phyloP scores from a whole-genome alignment of 345 rosid species.

The Turritis glabra region DNA sequence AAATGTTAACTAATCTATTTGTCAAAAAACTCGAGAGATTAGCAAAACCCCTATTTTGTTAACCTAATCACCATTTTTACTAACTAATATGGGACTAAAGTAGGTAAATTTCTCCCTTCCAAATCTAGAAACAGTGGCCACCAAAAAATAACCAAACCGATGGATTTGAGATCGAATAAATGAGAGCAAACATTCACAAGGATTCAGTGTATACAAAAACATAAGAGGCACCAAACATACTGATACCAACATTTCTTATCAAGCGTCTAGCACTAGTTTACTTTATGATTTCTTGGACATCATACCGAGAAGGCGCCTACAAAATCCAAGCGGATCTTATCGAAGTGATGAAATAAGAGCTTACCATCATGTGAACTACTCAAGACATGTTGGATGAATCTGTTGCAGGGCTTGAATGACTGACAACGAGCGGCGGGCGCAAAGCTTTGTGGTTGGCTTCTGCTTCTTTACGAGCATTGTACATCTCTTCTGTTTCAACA shows the following conservation, averaged over 20 bases:
- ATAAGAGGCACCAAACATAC: slow-evolving; percentile 1
- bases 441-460: slow-evolving; percentile 55
- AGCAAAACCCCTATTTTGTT: not conserved
- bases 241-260: not conserved
- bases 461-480: slow-evolving; percentile 68
- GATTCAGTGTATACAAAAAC: slow-evolving; percentile 15
- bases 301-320: not conserved
- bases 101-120: not conserved
- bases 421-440: slow-evolving; percentile 59
- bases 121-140: slow-evolving; percentile 1
- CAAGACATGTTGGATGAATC: slow-evolving; percentile 44
- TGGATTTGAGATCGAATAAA: not conserved
- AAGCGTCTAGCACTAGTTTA: slow-evolving; percentile 14
- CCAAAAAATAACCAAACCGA: not conserved
- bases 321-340: slow-evolving; percentile 10
- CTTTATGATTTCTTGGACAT: slow-evolving; percentile 23
- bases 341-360: slow-evolving; percentile 13
- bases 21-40: not conserved
- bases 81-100: not conserved
- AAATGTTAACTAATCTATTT: too few relatives aligned
- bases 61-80: not conserved
- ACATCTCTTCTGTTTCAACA: slow-evolving; percentile 82
- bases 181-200: not conserved
- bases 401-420: slow-evolving; percentile 47
- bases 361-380: slow-evolving; percentile 19